Conservation (phyloP, 2,329 filamentous ascomycete genomes). For the Cladorrhinum sp. region DNA sequence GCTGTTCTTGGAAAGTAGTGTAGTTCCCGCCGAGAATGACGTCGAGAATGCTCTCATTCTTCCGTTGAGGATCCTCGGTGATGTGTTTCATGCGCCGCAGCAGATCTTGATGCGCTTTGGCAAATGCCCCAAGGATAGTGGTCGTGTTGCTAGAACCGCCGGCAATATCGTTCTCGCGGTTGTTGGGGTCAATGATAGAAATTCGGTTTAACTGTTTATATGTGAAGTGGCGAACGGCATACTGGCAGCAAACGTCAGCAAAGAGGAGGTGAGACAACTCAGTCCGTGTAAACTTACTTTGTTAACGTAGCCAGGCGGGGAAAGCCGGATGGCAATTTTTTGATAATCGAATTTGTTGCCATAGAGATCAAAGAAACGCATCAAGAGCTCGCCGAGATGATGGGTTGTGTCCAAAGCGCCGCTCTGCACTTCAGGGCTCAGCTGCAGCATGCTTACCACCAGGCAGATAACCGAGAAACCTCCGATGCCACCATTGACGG, state of each 20-base stretch:
- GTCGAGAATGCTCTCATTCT: conserved; percentile 60
- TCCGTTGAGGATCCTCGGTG: conserved; percentile 31
- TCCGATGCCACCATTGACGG: conserved; percentile 84
- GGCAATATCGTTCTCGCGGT: conserved; percentile 79
- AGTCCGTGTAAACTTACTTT: conserved; percentile 57
- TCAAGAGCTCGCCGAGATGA: conserved; percentile 75
- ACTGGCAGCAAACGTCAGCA: conserved; percentile 33
- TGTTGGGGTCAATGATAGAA: conserved; percentile 90
- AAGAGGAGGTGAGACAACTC: background rate
- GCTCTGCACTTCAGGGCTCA: conserved; percentile 68
- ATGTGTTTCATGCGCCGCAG: conserved; percentile 56
- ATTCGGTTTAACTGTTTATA: conserved; percentile 66
- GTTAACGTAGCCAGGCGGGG: conserved; percentile 68
- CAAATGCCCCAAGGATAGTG: conserved; percentile 68
- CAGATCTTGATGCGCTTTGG: conserved; percentile 58
- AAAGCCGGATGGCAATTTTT: conserved; percentile 69
- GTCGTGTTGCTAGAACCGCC: conserved; percentile 73
- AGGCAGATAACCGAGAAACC: conserved; percentile 94
- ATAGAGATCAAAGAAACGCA: conserved; percentile 88
- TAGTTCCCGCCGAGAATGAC: conserved; percentile 78
- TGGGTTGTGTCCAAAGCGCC: conserved; percentile 56
- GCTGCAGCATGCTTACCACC: conserved; percentile 82
- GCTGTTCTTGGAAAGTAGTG: conserved; percentile 66
- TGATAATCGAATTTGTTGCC: conserved; percentile 75
- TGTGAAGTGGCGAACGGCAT: conserved; percentile 42